Evolutionary conservation across 371 early-diverging fungal genomes (phyloP), one percentile per base, ranked within the genome.

Genomic region (Rhizopus microsporus): DNA sequence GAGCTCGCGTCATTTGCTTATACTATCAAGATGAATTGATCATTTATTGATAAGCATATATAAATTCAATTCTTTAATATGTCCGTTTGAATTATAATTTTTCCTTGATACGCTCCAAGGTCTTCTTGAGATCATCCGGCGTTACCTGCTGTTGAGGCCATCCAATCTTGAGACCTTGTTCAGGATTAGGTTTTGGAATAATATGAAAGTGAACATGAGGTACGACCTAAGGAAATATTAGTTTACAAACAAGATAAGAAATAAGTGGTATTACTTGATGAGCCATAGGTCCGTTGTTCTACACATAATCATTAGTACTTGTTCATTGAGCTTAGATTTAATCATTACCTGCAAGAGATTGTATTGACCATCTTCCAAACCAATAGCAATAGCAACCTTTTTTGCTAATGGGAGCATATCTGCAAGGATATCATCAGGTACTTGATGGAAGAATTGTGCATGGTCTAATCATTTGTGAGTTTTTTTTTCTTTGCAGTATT

Each of bases 181-280:
- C 75, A 7, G 68, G 71, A 45, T 68, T 78, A 35, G 88, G 85
- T 80, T 93, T 93, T 33, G 93, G 93, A 60, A 94, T 94, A 46
- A 93, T 76, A 64, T 96, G 96, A 80, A 94, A 93, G 63, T 96
- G 96, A 16, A 94, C 96, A 63, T 96, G 96, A 45, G 81, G 84
- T 10, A 95, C 93, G 42, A 80, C 87, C 77, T 76, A 55, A 51
- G 44, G 3, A 44, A 57, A n/a, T 12, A 48, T 9, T 43, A 48
- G 13, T 13, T 52, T 13, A 12, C 9, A 29, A 9, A 63, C n/a
- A 32, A 10, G 16, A 9, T 51, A 6, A 37, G 8, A 5, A 17
- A 31, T 12, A 38, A 5, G 3, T n/a, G n/a, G 13, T 43, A 16
- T 49, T 67, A 72, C 74, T 59, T 74, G 74, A 55, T 74, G 74